These are phyloP conservation scores for Exophiala sideris DNA, from an alignment of 2,329 filamentous ascomycete species.

Conservation along the genomic window DNA sequence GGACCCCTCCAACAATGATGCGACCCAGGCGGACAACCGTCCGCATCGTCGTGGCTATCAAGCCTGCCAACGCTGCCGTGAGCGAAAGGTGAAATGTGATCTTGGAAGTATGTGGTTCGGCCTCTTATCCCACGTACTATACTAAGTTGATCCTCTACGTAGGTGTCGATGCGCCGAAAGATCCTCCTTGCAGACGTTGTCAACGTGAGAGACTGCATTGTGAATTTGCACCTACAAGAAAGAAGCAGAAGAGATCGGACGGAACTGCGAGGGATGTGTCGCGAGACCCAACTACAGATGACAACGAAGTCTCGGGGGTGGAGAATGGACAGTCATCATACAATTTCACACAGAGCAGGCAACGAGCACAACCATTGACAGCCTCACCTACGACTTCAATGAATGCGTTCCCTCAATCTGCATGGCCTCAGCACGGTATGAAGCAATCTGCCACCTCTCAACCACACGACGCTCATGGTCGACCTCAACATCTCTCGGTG, in stretches of 20 bases:
- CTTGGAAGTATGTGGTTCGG: conserved; percentile 40
- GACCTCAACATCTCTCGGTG: not conserved
- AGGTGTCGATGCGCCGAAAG: conserved; percentile 84
- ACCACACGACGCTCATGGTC: conserved; percentile 8
- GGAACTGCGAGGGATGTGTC: conserved; percentile 20
- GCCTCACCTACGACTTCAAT: conserved; percentile 4
- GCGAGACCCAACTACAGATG: not conserved
- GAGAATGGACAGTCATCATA: conserved; percentile 1
- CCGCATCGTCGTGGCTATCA: conserved; percentile 47
- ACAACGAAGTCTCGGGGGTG: conserved; percentile 3
- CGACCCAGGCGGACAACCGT: conserved; percentile 4
- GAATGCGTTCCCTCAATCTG: conserved; percentile 8
- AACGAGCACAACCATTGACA: not conserved
- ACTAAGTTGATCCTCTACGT: conserved; percentile 20
- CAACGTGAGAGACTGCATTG: conserved; percentile 94
- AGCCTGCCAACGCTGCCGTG: conserved; percentile 48
- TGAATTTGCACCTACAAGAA: conserved; percentile 89
- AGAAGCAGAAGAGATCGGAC: conserved; percentile 70
- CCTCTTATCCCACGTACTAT: conserved; percentile 7
- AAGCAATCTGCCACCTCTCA: conserved; percentile 18
- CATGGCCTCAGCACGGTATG: conserved; percentile 12
- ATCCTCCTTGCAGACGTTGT: conserved; percentile 90
- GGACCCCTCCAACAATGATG: conserved; percentile 22
- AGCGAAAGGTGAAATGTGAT: conserved; percentile 50
- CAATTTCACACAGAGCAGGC: conserved; percentile 1